phyloP scores from a whole-genome alignment of 306 rosid species.

The Cicer bijugum region DNA sequence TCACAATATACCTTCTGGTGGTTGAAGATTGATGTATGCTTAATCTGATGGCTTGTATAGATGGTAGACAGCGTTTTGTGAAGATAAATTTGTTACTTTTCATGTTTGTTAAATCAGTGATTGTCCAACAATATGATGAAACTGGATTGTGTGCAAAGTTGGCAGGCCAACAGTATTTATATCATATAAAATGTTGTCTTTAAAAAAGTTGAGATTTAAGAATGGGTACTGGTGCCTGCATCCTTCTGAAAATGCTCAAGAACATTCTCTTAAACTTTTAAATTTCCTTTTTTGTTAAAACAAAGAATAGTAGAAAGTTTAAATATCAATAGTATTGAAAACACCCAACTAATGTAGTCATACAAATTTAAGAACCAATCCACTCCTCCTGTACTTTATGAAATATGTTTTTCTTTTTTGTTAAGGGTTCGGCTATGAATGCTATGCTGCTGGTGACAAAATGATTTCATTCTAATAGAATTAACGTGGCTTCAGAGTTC shows the following conservation, averaged over 20 bases:
- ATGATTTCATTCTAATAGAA: slow-evolving; percentile 7
- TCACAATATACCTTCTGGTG: slow-evolving; percentile 3
- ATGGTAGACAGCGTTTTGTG: slow-evolving; percentile 1
- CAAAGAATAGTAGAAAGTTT: neutral
- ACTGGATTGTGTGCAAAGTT: neutral
- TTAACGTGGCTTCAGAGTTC: neutral
- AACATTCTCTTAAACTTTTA: slow-evolving; percentile 14
- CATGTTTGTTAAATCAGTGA: neutral
- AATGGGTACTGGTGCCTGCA: slow-evolving; percentile 12
- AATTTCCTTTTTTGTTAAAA: slow-evolving; percentile 18
- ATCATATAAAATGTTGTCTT: slow-evolving; percentile 11
- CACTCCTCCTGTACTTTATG: neutral
- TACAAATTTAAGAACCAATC: neutral
- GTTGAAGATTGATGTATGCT: neutral
- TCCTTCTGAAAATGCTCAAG: slow-evolving; percentile 6
- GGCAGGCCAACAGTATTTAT: neutral
- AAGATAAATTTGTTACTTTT: neutral
- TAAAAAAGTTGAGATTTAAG: neutral
- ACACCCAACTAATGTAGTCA: neutral
- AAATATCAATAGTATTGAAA: slow-evolving; percentile 1
- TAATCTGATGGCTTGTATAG: neutral
- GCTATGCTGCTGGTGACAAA: slow-evolving; percentile 1
- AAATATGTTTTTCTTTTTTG: neutral
- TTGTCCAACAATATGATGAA: slow-evolving; percentile 3
- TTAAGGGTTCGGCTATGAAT: slow-evolving; percentile 12